These are phyloP conservation scores for Exophiala alcalophila DNA, from an alignment of 2,329 filamentous ascomycete species.

Conservation along the genomic window DNA sequence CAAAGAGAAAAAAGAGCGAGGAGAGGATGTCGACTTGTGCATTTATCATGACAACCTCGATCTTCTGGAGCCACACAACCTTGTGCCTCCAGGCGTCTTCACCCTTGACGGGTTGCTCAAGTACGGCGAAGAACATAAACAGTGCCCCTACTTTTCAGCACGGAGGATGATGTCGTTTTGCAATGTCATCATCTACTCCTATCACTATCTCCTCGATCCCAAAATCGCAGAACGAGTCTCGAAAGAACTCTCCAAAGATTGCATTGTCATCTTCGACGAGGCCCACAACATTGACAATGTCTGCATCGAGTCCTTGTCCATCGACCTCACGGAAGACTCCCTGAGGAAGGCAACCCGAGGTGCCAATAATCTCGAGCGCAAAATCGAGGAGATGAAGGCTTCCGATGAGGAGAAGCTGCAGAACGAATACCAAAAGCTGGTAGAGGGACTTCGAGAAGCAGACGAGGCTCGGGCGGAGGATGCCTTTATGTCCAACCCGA, in stretches of 20 bases:
- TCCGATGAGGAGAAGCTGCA: conserved; percentile 92
- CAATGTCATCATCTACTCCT: conserved; percentile 99
- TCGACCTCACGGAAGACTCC: conserved; percentile 94
- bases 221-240: conserved; percentile 97
- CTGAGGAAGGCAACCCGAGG: conserved; percentile 85
- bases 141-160: conserved; percentile 96
- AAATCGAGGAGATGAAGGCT: conserved; percentile 91
- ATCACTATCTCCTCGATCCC: conserved; percentile 94
- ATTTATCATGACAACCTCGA: conserved; percentile 98
- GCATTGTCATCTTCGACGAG: conserved; percentile 97
- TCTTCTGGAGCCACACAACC: conserved; percentile 86
- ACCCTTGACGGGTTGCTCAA: conserved; percentile 83
- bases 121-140: conserved; percentile 93
- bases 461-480: conserved; percentile 91
- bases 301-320: conserved; percentile 95
- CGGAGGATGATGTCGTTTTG: conserved; percentile 99
- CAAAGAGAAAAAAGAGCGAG: conserved; percentile 93
- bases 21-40: conserved; percentile 91
- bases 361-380: conserved; percentile 84
- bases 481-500: conserved; percentile 95
- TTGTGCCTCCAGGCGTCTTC: conserved; percentile 93
- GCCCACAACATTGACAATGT: conserved; percentile 99
- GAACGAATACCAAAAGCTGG: conserved; percentile 90
- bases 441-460: conserved; percentile 82
- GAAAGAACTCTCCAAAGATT: conserved; percentile 93